Evolutionary conservation across 306 rosid genomes (phyloP), one percentile per base, ranked within the genome.

Genomic region (Delonix regia): DNA sequence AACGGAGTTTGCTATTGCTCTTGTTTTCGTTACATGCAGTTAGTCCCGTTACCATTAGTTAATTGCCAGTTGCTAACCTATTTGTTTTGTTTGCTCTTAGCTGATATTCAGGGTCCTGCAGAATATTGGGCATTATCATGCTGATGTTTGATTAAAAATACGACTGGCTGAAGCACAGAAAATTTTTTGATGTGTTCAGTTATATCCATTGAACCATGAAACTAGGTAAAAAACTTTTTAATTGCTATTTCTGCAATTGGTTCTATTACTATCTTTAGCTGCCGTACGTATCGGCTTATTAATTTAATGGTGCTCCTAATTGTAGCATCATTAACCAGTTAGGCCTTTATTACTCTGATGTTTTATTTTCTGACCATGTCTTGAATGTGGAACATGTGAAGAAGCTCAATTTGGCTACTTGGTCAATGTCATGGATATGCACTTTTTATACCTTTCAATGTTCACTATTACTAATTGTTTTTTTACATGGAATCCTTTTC

Each of bases 121-220:
- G 49, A 77, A 48, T 22, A 41, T 21, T 42, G n/a, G 9, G 12
- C 9, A 22, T 42, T 41, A 42, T 78, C 53, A 48, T 68, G 42
- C 7, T 66, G 27, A 59, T 70, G 52, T 21, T 79, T 57, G 75
- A 16, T 69, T 70, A 71, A 79, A 67, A 53, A 22, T 25, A 69
- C 41, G 61, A 45, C 30, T 53, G 48, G 47, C 47, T 51, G 76
- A 36, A 56, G 80, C 39, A 24, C 77, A 2, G 80, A 77, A 75
- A 70, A 65, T 59, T 77, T 87, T n/a, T 66, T 18, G 7, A 79
- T 77, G 68, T 36, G 61, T 19, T 67, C 21, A 5, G 42, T 12
- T 11, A 51, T 39, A 63, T 84, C 69, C 57, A 52, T 33, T 74
- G 10, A 88, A 83, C 68, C 85, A 94, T 92, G 98, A 94, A 92